Conservation (phyloP, 2,329 filamentous ascomycete species). For the Exophiala lecanii-corni region DNA sequence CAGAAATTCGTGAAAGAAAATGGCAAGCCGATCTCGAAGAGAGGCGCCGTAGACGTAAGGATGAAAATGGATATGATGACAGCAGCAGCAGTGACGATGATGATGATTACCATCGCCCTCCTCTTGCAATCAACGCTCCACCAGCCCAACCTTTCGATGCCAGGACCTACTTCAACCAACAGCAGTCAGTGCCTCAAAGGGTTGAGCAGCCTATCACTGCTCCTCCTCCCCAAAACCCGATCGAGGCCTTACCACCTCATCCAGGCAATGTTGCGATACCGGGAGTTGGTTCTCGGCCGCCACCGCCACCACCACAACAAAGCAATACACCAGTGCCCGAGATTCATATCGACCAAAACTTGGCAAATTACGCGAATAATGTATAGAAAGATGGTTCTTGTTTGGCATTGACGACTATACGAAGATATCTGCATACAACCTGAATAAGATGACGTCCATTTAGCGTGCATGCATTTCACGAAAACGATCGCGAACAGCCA, state of each 20-base stretch:
- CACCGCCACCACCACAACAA: conserved; percentile 11
- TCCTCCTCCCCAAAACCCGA: conserved; percentile 1
- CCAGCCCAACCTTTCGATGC: conserved; percentile 12
- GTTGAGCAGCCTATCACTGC: conserved; percentile 5
- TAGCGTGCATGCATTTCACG: no score
- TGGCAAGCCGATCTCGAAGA: conserved; percentile 32
- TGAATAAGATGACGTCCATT: no score
- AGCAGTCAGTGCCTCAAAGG: conserved; percentile 2
- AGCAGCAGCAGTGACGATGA: conserved; percentile 37
- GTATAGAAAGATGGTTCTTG: no score
- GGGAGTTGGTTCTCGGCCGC: conserved; percentile 2
- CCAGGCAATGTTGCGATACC: neutral
- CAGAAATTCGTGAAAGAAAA: conserved; percentile 33
- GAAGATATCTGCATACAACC: no score
- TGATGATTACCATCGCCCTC: conserved; percentile 28
- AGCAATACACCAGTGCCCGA: conserved; percentile 14
- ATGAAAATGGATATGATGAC: conserved; percentile 35
- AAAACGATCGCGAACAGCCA: no score
- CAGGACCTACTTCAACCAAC: conserved; percentile 14
- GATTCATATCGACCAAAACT: conserved; percentile 16
- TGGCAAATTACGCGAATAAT: conserved; percentile 15
- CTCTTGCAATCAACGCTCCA: conserved; percentile 33
- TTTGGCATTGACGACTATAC: no score
- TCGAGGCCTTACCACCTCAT: neutral
- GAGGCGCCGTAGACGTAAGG: conserved; percentile 38